Evolutionary conservation across 2,329 filamentous ascomycete genomes (phyloP).

Genomic region (Botrytis fragariae): DNA sequence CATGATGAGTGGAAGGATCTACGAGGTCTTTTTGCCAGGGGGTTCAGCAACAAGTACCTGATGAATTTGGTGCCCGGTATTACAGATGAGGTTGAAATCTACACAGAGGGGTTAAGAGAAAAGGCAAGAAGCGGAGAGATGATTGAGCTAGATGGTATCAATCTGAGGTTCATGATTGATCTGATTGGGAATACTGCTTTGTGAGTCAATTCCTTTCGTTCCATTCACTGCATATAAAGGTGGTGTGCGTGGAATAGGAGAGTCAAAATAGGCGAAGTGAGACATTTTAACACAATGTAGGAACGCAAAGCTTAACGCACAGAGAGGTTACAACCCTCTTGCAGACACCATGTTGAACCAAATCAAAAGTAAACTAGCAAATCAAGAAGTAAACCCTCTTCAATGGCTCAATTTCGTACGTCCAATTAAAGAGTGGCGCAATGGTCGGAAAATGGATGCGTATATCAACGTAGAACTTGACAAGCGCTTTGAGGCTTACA

Average conservation of each 20-base stretch:
- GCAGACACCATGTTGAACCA: slow-evolving; percentile 27
- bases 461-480: slow-evolving; percentile 31
- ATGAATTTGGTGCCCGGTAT: slow-evolving; percentile 25
- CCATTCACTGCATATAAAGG: background rate
- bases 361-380: slow-evolving; percentile 24
- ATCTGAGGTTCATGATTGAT: slow-evolving; percentile 30
- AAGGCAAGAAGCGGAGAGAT: slow-evolving; percentile 25
- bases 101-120: slow-evolving; percentile 16
- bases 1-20: slow-evolving; percentile 29
- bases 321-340: slow-evolving; percentile 28
- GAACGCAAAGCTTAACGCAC: slow-evolving; percentile 24
- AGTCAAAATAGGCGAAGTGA: background rate
- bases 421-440: slow-evolving; percentile 26
- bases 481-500: slow-evolving; percentile 23
- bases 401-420: slow-evolving; percentile 25
- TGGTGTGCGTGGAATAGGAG: background rate
- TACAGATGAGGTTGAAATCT: slow-evolving; percentile 24
- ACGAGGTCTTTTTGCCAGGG: slow-evolving; percentile 30
- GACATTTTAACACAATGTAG: background rate
- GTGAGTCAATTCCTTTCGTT: background rate
- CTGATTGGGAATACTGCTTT: slow-evolving; percentile 27
- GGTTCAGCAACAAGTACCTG: slow-evolving; percentile 28
- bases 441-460: slow-evolving; percentile 27
- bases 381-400: slow-evolving; percentile 25
- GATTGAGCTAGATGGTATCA: slow-evolving; percentile 26